Conservation (phyloP, 2,329 filamentous ascomycete species). For the Bipolaris bicolor region DNA sequence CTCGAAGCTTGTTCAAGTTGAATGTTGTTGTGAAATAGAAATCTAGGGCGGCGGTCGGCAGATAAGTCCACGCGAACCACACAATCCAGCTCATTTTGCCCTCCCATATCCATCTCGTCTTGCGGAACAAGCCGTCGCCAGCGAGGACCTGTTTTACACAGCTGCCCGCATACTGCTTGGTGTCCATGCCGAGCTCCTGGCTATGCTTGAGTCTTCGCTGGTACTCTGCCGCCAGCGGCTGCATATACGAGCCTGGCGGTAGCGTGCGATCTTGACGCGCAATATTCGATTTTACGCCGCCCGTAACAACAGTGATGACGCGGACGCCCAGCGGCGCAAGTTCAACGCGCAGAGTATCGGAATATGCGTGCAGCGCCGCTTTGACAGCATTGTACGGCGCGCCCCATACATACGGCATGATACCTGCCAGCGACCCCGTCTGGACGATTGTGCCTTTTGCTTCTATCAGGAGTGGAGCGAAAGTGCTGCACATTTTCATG, state of each 20-base stretch:
- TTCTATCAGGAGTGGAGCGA: slow-evolving; percentile 60
- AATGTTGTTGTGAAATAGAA: slow-evolving; percentile 59
- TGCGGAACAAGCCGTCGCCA: slow-evolving; percentile 37
- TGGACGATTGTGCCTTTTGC: slow-evolving; percentile 55
- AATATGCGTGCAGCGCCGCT: slow-evolving; percentile 64
- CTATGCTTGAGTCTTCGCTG: slow-evolving; percentile 59
- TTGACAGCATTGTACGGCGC: slow-evolving; percentile 64
- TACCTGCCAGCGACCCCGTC: slow-evolving; percentile 53
- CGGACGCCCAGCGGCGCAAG: slow-evolving; percentile 58
- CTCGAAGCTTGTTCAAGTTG: slow-evolving; percentile 56
- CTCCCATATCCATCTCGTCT: slow-evolving; percentile 61
- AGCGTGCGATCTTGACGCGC: slow-evolving; percentile 59
- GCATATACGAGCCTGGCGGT: slow-evolving; percentile 57
- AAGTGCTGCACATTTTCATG: slow-evolving; percentile 63
- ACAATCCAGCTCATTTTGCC: slow-evolving; percentile 58
- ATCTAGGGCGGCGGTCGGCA: slow-evolving; percentile 54
- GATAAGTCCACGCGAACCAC: slow-evolving; percentile 57
- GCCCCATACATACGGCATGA: slow-evolving; percentile 47
- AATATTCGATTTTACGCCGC: slow-evolving; percentile 66
- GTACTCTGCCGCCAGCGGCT: slow-evolving; percentile 60
- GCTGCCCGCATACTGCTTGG: slow-evolving; percentile 59
- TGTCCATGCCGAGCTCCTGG: slow-evolving; percentile 60
- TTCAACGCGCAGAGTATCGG: slow-evolving; percentile 64
- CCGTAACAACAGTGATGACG: slow-evolving; percentile 60
- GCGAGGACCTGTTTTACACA: slow-evolving; percentile 61